These are phyloP conservation scores for Akanthomyces lecanii DNA, from an alignment of 2,329 filamentous ascomycete genomes.

Conservation along the genomic window DNA sequence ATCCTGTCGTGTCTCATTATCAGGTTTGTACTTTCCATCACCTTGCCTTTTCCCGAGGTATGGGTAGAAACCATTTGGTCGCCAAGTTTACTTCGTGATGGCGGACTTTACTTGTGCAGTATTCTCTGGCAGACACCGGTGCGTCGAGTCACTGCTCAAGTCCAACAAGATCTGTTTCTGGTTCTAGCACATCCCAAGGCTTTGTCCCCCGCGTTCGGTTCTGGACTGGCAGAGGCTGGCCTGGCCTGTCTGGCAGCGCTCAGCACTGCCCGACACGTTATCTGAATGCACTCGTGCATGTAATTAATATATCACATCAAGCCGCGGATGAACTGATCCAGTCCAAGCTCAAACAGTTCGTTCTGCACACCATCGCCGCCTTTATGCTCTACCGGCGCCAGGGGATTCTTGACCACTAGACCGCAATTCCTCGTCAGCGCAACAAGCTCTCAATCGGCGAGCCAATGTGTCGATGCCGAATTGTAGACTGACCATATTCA, in stretches of 20 bases:
- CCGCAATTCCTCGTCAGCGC: background rate
- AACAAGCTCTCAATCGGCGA: background rate
- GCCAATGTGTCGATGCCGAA: too few species aligned
- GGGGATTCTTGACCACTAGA: constrained; percentile 65
- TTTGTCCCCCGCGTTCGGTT: background rate
- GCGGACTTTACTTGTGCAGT: background rate
- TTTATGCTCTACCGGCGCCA: constrained; percentile 65
- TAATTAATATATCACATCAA: constrained; percentile 43
- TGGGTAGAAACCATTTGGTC: too few species aligned
- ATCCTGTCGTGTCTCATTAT: too few species aligned
- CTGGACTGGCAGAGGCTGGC: background rate
- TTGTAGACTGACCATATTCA: constrained; percentile 67
- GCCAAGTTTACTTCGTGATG: background rate
- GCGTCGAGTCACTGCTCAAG: background rate
- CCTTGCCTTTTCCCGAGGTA: background rate
- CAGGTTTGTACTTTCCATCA: too few species aligned
- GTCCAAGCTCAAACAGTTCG: constrained; percentile 64
- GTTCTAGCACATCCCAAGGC: background rate
- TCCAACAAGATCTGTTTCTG: background rate
- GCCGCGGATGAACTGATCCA: constrained; percentile 74
- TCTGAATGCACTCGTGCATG: background rate
- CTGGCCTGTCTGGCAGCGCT: background rate
- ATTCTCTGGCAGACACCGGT: background rate
- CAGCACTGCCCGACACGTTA: background rate
- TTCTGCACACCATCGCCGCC: constrained; percentile 66